phyloP scores from a whole-genome alignment of 805 yeast species.

The Cyberlindnera suaveolens region DNA sequence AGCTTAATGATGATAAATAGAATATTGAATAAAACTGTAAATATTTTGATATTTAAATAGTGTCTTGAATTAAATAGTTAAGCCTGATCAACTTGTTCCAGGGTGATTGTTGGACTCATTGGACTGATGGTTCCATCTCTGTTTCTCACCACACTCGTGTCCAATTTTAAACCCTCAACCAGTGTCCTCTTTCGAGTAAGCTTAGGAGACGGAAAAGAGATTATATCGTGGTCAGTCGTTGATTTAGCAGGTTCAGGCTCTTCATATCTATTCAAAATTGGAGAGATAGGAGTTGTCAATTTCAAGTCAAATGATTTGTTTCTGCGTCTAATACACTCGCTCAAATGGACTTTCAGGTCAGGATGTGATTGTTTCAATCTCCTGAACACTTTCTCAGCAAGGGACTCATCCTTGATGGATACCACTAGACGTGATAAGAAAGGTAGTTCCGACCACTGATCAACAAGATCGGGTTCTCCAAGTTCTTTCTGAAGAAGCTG shows the following conservation, averaged over 20 bases:
- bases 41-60: neutral
- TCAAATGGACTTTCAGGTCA: constrained; percentile 25
- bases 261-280: constrained; percentile 14
- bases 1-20: constrained; percentile 1
- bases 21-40: neutral
- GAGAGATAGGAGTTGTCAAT: constrained; percentile 17
- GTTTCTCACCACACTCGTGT: constrained; percentile 2
- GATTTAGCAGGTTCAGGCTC: constrained; percentile 19
- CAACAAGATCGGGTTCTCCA: constrained; percentile 3
- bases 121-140: constrained; percentile 8
- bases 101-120: constrained; percentile 17
- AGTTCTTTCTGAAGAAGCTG: constrained; percentile 2
- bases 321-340: constrained; percentile 28
- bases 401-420: constrained; percentile 24
- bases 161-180: constrained; percentile 8
- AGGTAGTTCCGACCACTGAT: constrained; percentile 33
- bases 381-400: constrained; percentile 20
- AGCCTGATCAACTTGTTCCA: constrained; percentile 7
- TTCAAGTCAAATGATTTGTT: constrained; percentile 23
- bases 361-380: constrained; percentile 16
- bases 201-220: neutral
- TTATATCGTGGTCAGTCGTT: constrained; percentile 3
- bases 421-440: constrained; percentile 39
- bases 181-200: constrained; percentile 5
- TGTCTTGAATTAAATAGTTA: neutral